These are phyloP conservation scores for Gossypium lobatum DNA, from an alignment of 441 rosid genomes.

Conservation along the genomic window DNA sequence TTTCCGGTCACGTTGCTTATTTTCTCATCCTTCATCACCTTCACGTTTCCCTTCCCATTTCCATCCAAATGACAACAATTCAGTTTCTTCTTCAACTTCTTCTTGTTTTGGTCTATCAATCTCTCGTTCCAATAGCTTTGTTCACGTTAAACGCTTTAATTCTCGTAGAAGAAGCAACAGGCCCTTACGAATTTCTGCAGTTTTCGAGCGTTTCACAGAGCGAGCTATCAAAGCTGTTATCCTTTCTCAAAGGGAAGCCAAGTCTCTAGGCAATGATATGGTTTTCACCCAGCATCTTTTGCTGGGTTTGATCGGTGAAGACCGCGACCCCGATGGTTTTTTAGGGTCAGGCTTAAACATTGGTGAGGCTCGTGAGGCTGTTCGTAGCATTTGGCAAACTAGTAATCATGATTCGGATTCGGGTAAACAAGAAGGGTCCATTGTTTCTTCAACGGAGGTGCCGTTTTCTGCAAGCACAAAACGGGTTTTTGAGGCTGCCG, in stretches of 20 bases:
- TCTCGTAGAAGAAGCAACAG: constrained; percentile 38
- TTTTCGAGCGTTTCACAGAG: constrained; percentile 82
- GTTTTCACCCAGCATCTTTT: constrained; percentile 76
- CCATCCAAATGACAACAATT: constrained; percentile 20
- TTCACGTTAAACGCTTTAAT: constrained; percentile 15
- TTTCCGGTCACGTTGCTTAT: constrained; percentile 42
- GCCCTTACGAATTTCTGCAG: constrained; percentile 49
- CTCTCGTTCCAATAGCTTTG: constrained; percentile 17
- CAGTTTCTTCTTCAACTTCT: constrained; percentile 42
- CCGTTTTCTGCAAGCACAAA: constrained; percentile 71
- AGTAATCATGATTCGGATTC: constrained; percentile 15
- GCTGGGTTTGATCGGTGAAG: constrained; percentile 67
- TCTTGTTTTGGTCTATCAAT: constrained; percentile 33
- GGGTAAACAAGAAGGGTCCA: constrained; percentile 17
- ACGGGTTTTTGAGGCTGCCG: constrained; percentile 86
- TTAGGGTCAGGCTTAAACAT: constrained; percentile 62
- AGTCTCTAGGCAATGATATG: constrained; percentile 58
- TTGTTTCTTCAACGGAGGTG: constrained; percentile 42
- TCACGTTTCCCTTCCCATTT: constrained; percentile 18
- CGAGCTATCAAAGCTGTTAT: constrained; percentile 66
- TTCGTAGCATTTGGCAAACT: constrained; percentile 54
- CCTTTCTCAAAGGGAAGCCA: constrained; percentile 74
- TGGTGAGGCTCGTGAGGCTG: constrained; percentile 63
- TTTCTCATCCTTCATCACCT: constrained; percentile 20
- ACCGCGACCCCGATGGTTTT: constrained; percentile 68